Evolutionary conservation across 352 stramenopile genomes (phyloP).

Genomic region (Phytophthora nicotianae): DNA sequence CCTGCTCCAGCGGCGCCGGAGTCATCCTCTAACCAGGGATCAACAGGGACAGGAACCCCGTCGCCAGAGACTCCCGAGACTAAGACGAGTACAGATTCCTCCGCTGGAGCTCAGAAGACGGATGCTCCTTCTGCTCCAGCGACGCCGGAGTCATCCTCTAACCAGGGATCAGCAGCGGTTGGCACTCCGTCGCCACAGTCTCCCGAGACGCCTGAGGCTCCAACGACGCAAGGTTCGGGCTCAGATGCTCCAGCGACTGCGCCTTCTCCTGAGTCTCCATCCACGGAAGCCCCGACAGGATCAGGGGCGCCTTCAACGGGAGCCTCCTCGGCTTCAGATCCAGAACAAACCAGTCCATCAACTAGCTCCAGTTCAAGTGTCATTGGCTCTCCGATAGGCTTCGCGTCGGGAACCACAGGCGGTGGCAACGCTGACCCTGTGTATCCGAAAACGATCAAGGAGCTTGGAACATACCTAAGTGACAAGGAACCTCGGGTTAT

Average conservation of each 20-base stretch:
- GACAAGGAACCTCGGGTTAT: neutral
- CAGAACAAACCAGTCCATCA: neutral
- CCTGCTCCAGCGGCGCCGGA: neutral
- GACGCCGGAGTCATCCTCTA: neutral
- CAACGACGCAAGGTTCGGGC: neutral
- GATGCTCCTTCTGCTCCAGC: neutral
- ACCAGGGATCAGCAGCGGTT: neutral
- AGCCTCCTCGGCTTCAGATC: neutral
- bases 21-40: neutral
- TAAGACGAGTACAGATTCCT: neutral
- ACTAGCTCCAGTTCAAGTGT: neutral
- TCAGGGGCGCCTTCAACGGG: neutral
- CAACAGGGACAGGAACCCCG: neutral
- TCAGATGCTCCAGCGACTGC: neutral
- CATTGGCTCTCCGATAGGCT: neutral
- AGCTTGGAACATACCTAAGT: neutral
- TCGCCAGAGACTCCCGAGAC: neutral
- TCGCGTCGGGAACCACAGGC: neutral
- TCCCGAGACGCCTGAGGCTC: too few species aligned
- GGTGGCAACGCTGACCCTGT: neutral
- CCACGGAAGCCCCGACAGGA: neutral
- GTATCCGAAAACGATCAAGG: neutral
- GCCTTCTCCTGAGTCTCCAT: neutral
- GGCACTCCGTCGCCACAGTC: neutral
- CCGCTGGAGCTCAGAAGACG: neutral